phyloP scores from a whole-genome alignment of 768 basidiomycete species.

The Boletus rubroflammeus region DNA sequence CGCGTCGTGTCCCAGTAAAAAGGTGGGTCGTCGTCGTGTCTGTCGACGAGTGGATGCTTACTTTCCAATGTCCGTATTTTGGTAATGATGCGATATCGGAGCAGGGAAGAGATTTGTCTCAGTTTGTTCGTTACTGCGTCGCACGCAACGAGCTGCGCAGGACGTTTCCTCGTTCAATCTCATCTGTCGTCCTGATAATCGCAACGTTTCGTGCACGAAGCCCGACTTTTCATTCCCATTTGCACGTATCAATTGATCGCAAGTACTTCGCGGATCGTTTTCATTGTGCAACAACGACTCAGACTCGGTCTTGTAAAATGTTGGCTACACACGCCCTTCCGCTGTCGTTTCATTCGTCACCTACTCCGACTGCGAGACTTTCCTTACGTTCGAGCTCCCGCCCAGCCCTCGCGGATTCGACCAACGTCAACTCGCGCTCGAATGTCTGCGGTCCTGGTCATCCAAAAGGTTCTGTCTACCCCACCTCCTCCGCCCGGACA shows the following conservation, averaged over 20 bases:
- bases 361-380: not conserved
- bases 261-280: slow-evolving; percentile 2
- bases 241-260: slow-evolving; percentile 11
- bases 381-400: slow-evolving; percentile 9
- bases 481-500: slow-evolving; percentile 18
- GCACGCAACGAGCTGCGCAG: slow-evolving; percentile 27
- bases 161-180: slow-evolving; percentile 26
- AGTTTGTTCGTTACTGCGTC: slow-evolving; percentile 4
- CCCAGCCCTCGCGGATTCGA: slow-evolving; percentile 24
- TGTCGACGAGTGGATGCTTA: slow-evolving; percentile 1
- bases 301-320: slow-evolving; percentile 13
- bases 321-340: slow-evolving; percentile 12
- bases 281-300: slow-evolving; percentile 9
- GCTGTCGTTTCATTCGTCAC: not conserved
- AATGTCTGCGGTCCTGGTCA: not conserved
- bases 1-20: slow-evolving; percentile 20
- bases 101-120: slow-evolving; percentile 3
- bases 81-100: not conserved
- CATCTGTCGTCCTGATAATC: slow-evolving; percentile 21
- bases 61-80: not conserved
- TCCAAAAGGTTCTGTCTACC: slow-evolving; percentile 13
- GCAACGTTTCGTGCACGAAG: slow-evolving; percentile 16
- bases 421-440: slow-evolving; percentile 16
- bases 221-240: slow-evolving; percentile 3
- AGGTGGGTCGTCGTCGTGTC: slow-evolving; percentile 18